A percentile compares a stretch with the other conserved stretches of the same genome.
Evolutionary conservation across 768 basidiomycete genomes (phyloP).

Genomic region (Boletus tylopilopsis): DNA sequence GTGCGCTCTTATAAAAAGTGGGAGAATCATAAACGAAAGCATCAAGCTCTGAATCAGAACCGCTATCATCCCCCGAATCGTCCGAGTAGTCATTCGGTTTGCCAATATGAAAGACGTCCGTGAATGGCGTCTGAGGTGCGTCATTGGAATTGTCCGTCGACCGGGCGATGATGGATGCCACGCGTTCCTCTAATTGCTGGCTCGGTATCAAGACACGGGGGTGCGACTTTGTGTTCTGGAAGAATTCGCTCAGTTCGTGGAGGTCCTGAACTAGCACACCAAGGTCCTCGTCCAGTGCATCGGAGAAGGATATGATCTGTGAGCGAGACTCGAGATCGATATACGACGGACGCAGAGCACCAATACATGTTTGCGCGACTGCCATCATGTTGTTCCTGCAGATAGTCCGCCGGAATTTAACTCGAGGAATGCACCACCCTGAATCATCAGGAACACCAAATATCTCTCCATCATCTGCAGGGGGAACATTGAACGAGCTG

Average conservation of each 20-base stretch:
- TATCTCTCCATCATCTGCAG: slow-evolving; percentile 60
- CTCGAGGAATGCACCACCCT: slow-evolving; percentile 83
- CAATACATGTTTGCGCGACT: slow-evolving; percentile 80
- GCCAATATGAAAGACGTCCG: slow-evolving; percentile 68
- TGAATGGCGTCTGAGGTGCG: slow-evolving; percentile 74
- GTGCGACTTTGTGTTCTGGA: slow-evolving; percentile 45
- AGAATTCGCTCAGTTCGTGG: slow-evolving; percentile 71
- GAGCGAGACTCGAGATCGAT: slow-evolving; percentile 67
- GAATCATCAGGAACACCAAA: slow-evolving; percentile 81
- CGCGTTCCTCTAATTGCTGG: slow-evolving; percentile 67
- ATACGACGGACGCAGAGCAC: slow-evolving; percentile 63
- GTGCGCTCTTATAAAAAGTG: slow-evolving; percentile 39
- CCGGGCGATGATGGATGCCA: slow-evolving; percentile 79
- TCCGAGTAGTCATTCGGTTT: slow-evolving; percentile 35
- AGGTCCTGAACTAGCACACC: slow-evolving; percentile 76
- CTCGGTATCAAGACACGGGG: slow-evolving; percentile 44
- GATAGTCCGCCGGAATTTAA: slow-evolving; percentile 52
- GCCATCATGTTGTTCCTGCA: slow-evolving; percentile 80
- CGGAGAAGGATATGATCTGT: slow-evolving; percentile 32
- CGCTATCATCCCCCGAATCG: slow-evolving; percentile 45
- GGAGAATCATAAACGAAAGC: slow-evolving; percentile 63
- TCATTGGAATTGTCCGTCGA: slow-evolving; percentile 55
- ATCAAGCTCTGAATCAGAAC: slow-evolving; percentile 39
- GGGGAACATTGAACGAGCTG: slow-evolving; percentile 39
- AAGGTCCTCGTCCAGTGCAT: slow-evolving; percentile 55